phyloP scores from a whole-genome alignment of 2,329 filamentous ascomycete species.

The Furcasterigmium sp. region DNA sequence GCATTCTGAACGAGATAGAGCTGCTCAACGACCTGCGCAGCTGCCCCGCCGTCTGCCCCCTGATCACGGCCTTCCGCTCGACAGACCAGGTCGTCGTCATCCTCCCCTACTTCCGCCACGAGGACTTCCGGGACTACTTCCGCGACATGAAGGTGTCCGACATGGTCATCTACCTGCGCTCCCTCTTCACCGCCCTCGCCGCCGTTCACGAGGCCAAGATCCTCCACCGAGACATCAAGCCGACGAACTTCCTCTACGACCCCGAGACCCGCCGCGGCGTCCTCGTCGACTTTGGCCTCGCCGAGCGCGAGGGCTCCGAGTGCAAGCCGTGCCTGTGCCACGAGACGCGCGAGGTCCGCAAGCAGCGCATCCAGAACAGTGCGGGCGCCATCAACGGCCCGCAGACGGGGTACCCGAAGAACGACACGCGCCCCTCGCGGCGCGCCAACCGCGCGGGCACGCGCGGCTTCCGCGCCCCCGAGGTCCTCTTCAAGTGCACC shows the following conservation, averaged over 20 bases:
- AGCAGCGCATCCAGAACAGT: conserved; percentile 52
- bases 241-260: conserved; percentile 95
- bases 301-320: conserved; percentile 76
- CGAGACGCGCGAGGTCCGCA: conserved; percentile 57
- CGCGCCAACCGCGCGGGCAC: conserved; percentile 94
- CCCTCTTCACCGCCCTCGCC: conserved; percentile 77
- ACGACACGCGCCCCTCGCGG: conserved; percentile 79
- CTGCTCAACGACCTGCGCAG: conserved; percentile 81
- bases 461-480: conserved; percentile 89
- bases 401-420: conserved; percentile 75
- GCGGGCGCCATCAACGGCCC: conserved; percentile 48
- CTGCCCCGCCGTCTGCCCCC: conserved; percentile 81
- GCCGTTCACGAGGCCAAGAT: conserved; percentile 82
- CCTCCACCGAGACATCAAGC: conserved; percentile 93
- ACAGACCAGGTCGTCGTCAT: conserved; percentile 94
- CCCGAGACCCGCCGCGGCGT: conserved; percentile 76
- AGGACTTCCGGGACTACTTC: conserved; percentile 93
- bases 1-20: conserved; percentile 95
- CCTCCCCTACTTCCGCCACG: conserved; percentile 90
- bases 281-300: conserved; percentile 97
- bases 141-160: conserved; percentile 81
- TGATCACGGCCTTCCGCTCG: conserved; percentile 94
- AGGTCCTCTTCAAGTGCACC: conserved; percentile 96
- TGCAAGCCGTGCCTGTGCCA: conserved; percentile 79
- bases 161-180: conserved; percentile 84